A percentile compares a stretch with the other conserved stretches of the same genome.
Conservation (phyloP, 1,284 basidiomycete species). For the Pseudozyma sp. region DNA sequence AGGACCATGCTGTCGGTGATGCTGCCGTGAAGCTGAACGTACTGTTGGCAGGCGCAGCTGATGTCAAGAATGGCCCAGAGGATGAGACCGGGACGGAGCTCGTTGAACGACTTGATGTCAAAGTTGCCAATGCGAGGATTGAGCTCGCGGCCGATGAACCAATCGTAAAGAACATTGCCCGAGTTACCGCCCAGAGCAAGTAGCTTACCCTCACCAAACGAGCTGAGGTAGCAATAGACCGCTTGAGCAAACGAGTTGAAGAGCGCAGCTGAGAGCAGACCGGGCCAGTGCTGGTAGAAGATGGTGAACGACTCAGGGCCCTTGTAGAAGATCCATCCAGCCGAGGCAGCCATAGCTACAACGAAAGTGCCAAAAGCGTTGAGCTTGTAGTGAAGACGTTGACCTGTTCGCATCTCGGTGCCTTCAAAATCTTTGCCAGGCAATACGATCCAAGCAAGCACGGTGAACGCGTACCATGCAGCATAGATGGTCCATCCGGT, state of each 20-base stretch:
- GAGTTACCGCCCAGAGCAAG: conserved; percentile 92
- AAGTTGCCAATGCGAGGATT: conserved; percentile 88
- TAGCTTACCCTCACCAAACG: conserved; percentile 76
- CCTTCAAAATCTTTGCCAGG: conserved; percentile 90
- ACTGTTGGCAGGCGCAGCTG: conserved; percentile 91
- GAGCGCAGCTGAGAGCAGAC: conserved; percentile 85
- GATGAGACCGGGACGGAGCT: conserved; percentile 86
- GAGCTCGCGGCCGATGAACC: conserved; percentile 94
- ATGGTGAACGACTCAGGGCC: conserved; percentile 87
- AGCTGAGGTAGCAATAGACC: conserved; percentile 78
- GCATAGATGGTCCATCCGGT: conserved; percentile 82
- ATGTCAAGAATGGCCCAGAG: conserved; percentile 93
- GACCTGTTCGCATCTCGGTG: conserved; percentile 81
- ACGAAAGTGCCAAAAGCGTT: conserved; percentile 92
- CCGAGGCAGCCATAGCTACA: conserved; percentile 72
- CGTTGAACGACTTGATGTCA: conserved; percentile 94
- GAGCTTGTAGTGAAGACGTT: conserved; percentile 85
- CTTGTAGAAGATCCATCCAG: conserved; percentile 77
- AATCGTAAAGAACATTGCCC: conserved; percentile 90
- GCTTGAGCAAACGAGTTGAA: conserved; percentile 78
- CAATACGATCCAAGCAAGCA: conserved; percentile 83
- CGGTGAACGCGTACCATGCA: conserved; percentile 89
- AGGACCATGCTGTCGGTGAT: conserved; percentile 93
- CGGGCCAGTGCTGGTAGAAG: conserved; percentile 91
- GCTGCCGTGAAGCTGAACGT: conserved; percentile 77